Evolutionary conservation across 2,329 filamentous ascomycete species (phyloP).

Genomic region (Fusarium sp.): DNA sequence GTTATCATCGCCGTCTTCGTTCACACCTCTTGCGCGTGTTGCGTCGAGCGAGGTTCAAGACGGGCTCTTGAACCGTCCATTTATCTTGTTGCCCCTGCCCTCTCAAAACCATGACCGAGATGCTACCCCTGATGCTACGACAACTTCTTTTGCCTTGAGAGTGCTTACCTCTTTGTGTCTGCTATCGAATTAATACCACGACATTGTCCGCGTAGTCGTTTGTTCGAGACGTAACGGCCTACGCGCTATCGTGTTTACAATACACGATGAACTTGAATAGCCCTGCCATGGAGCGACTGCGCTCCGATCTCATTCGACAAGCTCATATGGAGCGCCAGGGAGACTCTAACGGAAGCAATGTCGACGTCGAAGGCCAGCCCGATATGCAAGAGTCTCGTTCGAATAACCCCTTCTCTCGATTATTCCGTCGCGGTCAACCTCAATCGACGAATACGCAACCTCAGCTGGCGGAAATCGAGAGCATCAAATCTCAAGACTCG

Average conservation of each 20-base stretch:
- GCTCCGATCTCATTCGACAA: conserved; percentile 49
- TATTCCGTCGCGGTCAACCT: conserved; percentile 37
- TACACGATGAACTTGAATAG: conserved; percentile 39
- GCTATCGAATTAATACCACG: conserved; percentile 23
- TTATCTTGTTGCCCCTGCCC: conserved; percentile 8
- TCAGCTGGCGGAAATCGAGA: conserved; percentile 49
- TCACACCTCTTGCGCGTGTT: conserved; percentile 4
- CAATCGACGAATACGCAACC: conserved; percentile 24
- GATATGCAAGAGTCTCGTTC: conserved; percentile 14
- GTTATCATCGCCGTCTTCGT: conserved; percentile 29
- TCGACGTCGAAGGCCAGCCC: conserved; percentile 29
- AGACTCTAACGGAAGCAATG: conserved; percentile 18
- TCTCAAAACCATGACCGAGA: conserved; percentile 28
- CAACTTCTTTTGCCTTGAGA: conserved; percentile 16
- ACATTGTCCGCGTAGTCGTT: conserved; percentile 30
- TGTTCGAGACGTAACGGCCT: conserved; percentile 23
- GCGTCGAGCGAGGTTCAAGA: conserved; percentile 27
- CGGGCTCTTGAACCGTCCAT: conserved; percentile 32
- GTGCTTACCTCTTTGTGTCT: conserved; percentile 17
- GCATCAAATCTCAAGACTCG: conserved; percentile 62
- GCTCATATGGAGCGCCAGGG: conserved; percentile 46
- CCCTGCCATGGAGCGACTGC: conserved; percentile 49
- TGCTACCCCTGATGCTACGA: conserved; percentile 25
- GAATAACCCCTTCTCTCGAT: conserved; percentile 27
- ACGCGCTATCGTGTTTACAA: conserved; percentile 3